A percentile compares a stretch with the other conserved stretches of the same genome.
Evolutionary conservation across 2,329 filamentous ascomycete species (phyloP).

Genomic region (Cytospora paraplurivora): DNA sequence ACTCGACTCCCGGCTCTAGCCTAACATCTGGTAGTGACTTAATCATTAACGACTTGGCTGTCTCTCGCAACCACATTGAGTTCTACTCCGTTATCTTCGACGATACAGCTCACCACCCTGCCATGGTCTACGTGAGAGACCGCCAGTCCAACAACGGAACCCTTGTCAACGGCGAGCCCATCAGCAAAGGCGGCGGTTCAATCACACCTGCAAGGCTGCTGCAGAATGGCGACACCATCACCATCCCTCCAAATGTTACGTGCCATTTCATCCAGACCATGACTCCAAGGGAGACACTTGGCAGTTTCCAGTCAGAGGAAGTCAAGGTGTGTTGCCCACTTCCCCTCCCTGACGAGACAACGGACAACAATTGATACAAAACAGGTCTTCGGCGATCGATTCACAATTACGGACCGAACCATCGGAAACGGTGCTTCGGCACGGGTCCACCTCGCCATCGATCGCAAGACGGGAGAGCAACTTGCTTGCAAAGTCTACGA

Average conservation of each 20-base stretch:
- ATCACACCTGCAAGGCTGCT: slow-evolving; percentile 50
- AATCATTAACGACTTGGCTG: slow-evolving; percentile 42
- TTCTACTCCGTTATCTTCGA: slow-evolving; percentile 58
- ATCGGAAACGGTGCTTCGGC: slow-evolving; percentile 58
- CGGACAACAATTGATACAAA: slow-evolving; percentile 29
- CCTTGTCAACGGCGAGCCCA: slow-evolving; percentile 49
- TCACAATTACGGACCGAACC: slow-evolving; percentile 49
- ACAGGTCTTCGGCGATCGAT: slow-evolving; percentile 51
- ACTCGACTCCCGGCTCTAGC: not conserved
- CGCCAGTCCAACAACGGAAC: slow-evolving; percentile 57
- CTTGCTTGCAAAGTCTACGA: slow-evolving; percentile 70
- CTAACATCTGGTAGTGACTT: slow-evolving; percentile 39
- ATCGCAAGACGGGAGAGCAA: slow-evolving; percentile 57
- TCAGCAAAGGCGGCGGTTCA: slow-evolving; percentile 41
- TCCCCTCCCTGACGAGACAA: not conserved
- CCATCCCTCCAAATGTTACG: slow-evolving; percentile 41
- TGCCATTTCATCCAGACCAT: slow-evolving; percentile 40
- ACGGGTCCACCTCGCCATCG: slow-evolving; percentile 55
- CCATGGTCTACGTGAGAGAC: slow-evolving; percentile 58
- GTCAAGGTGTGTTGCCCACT: slow-evolving; percentile 35
- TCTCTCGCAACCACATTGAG: slow-evolving; percentile 58
- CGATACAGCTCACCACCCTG: slow-evolving; percentile 33
- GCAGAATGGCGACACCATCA: slow-evolving; percentile 52
- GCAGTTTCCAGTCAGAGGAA: slow-evolving; percentile 39
- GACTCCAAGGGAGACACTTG: slow-evolving; percentile 29